These are phyloP conservation scores for Coffea humblotiana DNA, from an alignment of 305 asterid genomes.

Conservation along the genomic window DNA sequence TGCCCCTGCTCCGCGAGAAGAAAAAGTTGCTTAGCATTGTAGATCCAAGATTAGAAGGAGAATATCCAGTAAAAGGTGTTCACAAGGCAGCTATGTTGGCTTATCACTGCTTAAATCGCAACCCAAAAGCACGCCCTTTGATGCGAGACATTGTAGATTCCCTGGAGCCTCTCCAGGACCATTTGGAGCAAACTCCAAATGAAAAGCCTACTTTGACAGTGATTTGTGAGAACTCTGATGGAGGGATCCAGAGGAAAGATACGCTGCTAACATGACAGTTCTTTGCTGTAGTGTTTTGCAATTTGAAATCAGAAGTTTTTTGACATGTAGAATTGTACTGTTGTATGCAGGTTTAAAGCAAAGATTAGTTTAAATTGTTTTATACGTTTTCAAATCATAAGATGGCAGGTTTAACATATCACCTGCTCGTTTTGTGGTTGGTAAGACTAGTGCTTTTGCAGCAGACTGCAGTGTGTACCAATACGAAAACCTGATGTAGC, in stretches of 20 bases:
- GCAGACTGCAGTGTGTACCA: too few species aligned
- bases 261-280: constrained; percentile 19
- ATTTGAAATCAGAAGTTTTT: not conserved
- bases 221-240: constrained; percentile 35
- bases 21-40: constrained; percentile 63
- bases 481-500: too few species aligned
- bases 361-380: not conserved
- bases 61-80: constrained; percentile 67
- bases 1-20: constrained; percentile 74
- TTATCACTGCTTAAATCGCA: constrained; percentile 77
- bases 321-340: not conserved
- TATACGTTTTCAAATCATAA: not conserved
- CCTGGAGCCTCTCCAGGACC: constrained; percentile 77
- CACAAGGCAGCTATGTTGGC: constrained; percentile 93
- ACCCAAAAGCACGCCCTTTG: constrained; percentile 87
- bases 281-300: not conserved
- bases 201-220: constrained; percentile 44
- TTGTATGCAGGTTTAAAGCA: not conserved
- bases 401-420: not conserved
- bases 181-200: constrained; percentile 26
- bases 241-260: constrained; percentile 28
- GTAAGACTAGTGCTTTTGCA: too few species aligned
- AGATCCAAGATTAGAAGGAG: constrained; percentile 74
- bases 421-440: too few species aligned
- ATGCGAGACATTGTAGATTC: constrained; percentile 91